phyloP scores from a whole-genome alignment of 345 rosid species.

The Fremontodendron californicum region DNA sequence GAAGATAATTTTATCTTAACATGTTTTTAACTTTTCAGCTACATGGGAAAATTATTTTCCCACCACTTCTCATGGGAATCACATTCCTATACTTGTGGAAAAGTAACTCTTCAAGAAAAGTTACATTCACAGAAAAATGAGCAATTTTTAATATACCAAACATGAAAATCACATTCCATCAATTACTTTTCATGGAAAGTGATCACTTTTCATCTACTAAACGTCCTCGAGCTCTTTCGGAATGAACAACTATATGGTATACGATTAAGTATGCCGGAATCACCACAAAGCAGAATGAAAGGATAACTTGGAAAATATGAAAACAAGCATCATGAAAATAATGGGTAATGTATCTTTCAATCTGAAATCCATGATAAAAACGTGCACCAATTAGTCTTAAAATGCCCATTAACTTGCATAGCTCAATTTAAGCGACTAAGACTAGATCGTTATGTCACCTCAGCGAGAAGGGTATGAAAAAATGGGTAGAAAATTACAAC shows the following conservation, averaged over 20 bases:
- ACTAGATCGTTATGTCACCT: background rate
- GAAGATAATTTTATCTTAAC: too few species aligned
- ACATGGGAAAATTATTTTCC: too few species aligned
- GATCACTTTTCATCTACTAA: too few species aligned
- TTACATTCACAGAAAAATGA: too few species aligned
- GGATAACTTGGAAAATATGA: background rate
- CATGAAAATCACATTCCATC: too few species aligned
- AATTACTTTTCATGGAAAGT: too few species aligned
- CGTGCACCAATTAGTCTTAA: background rate
- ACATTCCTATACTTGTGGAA: too few species aligned
- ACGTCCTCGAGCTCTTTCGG: too few species aligned
- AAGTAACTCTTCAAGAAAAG: too few species aligned
- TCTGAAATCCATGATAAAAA: background rate
- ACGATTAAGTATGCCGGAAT: background rate
- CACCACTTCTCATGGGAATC: too few species aligned
- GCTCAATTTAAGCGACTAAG: background rate
- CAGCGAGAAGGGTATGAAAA: background rate
- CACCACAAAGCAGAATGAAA: background rate
- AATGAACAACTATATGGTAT: background rate
- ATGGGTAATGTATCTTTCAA: background rate
- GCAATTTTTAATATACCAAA: too few species aligned
- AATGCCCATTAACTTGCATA: background rate
- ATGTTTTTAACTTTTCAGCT: too few species aligned
- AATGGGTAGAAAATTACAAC: background rate
- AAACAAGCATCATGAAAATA: background rate